Conservation (phyloP, 139 green algal species). For the Axilococcus clingmanii region DNA sequence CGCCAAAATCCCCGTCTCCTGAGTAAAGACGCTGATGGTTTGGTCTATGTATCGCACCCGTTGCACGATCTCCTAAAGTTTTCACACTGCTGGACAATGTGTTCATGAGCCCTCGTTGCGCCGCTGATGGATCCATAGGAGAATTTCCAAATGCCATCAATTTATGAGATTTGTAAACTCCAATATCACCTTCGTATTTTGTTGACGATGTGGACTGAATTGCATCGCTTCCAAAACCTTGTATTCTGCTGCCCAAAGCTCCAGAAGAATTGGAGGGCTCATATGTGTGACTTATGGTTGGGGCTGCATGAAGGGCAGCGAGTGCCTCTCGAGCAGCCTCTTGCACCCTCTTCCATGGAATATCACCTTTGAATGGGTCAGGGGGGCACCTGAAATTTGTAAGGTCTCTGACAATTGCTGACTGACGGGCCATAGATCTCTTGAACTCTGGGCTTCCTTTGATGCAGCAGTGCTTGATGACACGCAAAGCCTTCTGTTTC, state of each 20-base stretch:
- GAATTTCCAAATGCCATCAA: constrained; percentile 55
- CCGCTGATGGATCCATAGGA: neutral
- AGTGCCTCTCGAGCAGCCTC: constrained; percentile 15
- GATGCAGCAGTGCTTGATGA: constrained; percentile 56
- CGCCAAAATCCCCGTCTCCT: neutral
- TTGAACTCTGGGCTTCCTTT: constrained; percentile 55
- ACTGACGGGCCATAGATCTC: constrained; percentile 40
- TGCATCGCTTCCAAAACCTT: constrained; percentile 64
- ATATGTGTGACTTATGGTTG: neutral
- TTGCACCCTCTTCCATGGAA: constrained; percentile 29
- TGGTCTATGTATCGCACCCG: neutral
- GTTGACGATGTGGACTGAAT: neutral
- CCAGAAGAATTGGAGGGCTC: neutral
- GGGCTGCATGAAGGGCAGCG: constrained; percentile 9
- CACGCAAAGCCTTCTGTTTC: constrained; percentile 69
- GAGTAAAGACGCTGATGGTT: neutral
- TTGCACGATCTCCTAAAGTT: neutral
- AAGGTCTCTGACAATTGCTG: constrained; percentile 30
- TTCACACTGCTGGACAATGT: neutral
- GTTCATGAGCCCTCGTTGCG: neutral
- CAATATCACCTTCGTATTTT: neutral
- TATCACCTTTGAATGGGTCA: constrained; percentile 27
- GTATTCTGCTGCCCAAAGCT: constrained; percentile 51
- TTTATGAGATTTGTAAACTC: neutral
- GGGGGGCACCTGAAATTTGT: constrained; percentile 16